Evolutionary conservation across 2,329 filamentous ascomycete species (phyloP), one percentile per base, ranked within the genome.

Genomic region (Dactylellina cionopaga): DNA sequence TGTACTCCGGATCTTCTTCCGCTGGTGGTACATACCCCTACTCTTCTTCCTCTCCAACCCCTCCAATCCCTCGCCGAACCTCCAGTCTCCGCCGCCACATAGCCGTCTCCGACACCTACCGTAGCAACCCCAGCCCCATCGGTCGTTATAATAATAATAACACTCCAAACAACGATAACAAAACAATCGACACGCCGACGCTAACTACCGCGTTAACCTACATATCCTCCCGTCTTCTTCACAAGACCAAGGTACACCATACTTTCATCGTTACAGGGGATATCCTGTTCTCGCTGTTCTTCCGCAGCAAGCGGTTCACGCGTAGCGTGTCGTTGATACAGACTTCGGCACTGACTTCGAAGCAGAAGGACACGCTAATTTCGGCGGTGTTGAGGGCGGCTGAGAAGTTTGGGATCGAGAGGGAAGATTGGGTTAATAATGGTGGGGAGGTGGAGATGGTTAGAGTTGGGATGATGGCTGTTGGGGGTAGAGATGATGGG

Each of bases 231-330:
- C 60, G 63, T 3, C 54, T 74, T 6, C 56, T 66, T 3, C 54
- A 55, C 43, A 74, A 74, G 62, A 74, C 69, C 11, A 74, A 74
- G 25, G 22, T 29, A 7, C 69, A 74, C 62, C 69, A 74, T 24
- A 74, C 69, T n/a, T 68, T 74, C 35, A 56, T 74, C 33, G 69
- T 74, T 11, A 62, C 60, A 3, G 54, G 54, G 0, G 49, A 47
- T 2, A 51, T 74, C 7, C 33, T 74, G 13, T 74, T 74, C 43
- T 66, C 63, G 2, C 29, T 74, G 6, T 68, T 74, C 55, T 74
- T 74, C 35, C 49, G 69, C 0, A 43, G 29, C 9, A 66, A 63
- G 10, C 15, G 5, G 3, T 9, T 24, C n/a, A 74, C 69, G 3
- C 44, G 31, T 1, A 11, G 17, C 6, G 56, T 74, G 1, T 46